These are phyloP conservation scores for Parascedosporium putredinis DNA, from an alignment of 2,329 filamentous ascomycete genomes.

Conservation along the genomic window DNA sequence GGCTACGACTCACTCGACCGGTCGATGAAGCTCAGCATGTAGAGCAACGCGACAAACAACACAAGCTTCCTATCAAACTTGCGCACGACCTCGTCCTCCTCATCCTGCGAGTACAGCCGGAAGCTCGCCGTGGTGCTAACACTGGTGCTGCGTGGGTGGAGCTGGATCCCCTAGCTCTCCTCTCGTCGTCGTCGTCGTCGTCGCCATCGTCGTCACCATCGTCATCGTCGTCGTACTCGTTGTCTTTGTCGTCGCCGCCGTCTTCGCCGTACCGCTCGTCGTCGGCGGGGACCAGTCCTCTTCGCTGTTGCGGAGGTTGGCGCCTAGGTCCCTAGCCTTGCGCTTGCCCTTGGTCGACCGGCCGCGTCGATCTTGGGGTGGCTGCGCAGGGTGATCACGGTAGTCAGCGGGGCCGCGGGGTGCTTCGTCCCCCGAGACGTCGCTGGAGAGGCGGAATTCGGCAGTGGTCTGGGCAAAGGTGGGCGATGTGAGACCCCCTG, in stretches of 20 bases:
- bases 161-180: not conserved
- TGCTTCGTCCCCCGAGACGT: too few relatives aligned
- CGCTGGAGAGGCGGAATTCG: conserved; percentile 25
- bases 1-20: conserved; percentile 55
- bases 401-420: too few relatives aligned
- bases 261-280: conserved; percentile 4
- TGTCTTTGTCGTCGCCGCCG: conserved; percentile 15
- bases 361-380: too few relatives aligned
- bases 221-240: conserved; percentile 17
- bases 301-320: too few relatives aligned
- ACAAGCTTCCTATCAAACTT: conserved; percentile 73
- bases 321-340: not conserved
- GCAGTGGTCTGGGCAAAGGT: conserved; percentile 30
- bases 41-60: conserved; percentile 70
- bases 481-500: conserved; percentile 14
- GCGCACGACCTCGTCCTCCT: conserved; percentile 59
- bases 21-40: conserved; percentile 77
- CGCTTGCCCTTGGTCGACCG: too few relatives aligned
- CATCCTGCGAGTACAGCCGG: conserved; percentile 46
- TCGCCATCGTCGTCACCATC: conserved; percentile 5
- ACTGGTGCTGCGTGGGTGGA: conserved; percentile 11
- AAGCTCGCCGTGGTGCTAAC: conserved; percentile 25
- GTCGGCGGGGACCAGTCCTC: too few relatives aligned
- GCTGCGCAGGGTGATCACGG: too few relatives aligned
- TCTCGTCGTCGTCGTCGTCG: not conserved